Evolutionary conservation across 495 filamentous ascomycete species (phyloP).

Genomic region (Aspergillus nanangensis): DNA sequence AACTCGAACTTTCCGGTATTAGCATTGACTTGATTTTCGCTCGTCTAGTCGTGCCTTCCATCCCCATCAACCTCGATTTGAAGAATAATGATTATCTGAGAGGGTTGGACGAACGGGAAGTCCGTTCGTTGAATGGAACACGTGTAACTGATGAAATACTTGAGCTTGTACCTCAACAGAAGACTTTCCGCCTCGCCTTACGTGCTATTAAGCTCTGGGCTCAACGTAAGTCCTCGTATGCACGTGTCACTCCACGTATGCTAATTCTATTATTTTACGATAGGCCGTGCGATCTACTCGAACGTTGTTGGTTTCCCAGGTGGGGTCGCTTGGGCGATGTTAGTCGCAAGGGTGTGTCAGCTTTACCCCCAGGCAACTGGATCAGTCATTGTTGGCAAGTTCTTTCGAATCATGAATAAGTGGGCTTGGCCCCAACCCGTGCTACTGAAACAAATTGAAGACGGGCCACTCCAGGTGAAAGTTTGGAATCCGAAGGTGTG

Average conservation of each 20-base stretch:
- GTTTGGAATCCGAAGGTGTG: constrained; percentile 91
- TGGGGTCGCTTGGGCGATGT: constrained; percentile 96
- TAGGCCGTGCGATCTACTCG: constrained; percentile 81
- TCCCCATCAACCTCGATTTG: constrained; percentile 69
- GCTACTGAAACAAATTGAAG: constrained; percentile 82
- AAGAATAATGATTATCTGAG: constrained; percentile 79
- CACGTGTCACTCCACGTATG: background rate
- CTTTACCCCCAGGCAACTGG: constrained; percentile 91
- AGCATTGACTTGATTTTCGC: constrained; percentile 95
- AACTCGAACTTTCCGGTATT: constrained; percentile 83
- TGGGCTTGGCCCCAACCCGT: constrained; percentile 96
- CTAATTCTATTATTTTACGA: constrained; percentile 5
- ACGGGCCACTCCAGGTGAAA: constrained; percentile 70
- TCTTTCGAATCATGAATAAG: constrained; percentile 84
- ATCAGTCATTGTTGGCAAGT: constrained; percentile 80
- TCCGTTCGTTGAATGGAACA: constrained; percentile 88
- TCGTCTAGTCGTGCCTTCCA: constrained; percentile 63
- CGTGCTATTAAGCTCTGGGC: constrained; percentile 96
- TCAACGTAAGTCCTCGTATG: constrained; percentile 53
- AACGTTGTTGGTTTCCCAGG: constrained; percentile 96
- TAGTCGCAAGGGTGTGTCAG: constrained; percentile 93
- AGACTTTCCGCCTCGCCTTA: constrained; percentile 80
- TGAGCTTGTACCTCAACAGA: constrained; percentile 79
- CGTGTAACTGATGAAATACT: constrained; percentile 91
- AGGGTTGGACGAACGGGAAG: constrained; percentile 78